These are phyloP conservation scores for Pythium guiyangense DNA, from an alignment of 352 stramenopile species.

Conservation along the genomic window DNA sequence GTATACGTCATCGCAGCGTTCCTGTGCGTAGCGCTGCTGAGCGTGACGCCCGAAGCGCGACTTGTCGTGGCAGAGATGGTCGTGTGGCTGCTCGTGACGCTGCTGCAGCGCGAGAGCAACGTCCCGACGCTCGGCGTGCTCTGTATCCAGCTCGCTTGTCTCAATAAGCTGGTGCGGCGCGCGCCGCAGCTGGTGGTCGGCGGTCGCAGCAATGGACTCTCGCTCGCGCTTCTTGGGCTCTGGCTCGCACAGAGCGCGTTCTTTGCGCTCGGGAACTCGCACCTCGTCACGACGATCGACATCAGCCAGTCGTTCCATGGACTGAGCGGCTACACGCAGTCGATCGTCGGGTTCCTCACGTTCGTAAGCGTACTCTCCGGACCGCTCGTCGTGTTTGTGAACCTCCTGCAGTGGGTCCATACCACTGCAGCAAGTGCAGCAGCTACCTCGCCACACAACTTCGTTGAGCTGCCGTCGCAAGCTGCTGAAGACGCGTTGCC, in stretches of 20 bases:
- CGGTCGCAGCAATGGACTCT: constrained; percentile 1
- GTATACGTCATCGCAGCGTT: constrained; percentile 35
- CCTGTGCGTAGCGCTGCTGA: constrained; percentile 10
- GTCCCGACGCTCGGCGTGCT: constrained; percentile 56
- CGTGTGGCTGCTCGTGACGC: constrained; percentile 50
- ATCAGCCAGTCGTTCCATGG: constrained; percentile 87
- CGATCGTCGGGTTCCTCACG: constrained; percentile 69
- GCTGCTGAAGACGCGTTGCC: background rate
- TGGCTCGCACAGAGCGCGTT: constrained; percentile 73
- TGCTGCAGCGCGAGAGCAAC: constrained; percentile 60
- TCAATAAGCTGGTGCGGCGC: constrained; percentile 19
- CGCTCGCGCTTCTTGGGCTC: constrained; percentile 23
- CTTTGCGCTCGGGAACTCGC: constrained; percentile 85
- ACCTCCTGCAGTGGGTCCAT: constrained; percentile 35
- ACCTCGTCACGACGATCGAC: constrained; percentile 87
- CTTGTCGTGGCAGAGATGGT: constrained; percentile 34
- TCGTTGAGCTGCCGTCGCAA: background rate
- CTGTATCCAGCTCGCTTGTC: constrained; percentile 34
- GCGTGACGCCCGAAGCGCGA: constrained; percentile 6
- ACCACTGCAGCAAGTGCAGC: background rate
- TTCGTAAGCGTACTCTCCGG: constrained; percentile 74
- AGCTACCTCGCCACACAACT: background rate
- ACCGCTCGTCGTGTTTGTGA: constrained; percentile 57
- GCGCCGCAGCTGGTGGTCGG: constrained; percentile 3
- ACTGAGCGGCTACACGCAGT: constrained; percentile 72